Evolutionary conservation across 495 filamentous ascomycete species (phyloP), one percentile per base, ranked within the genome.

Genomic region (Talaromyces wortmannii): DNA sequence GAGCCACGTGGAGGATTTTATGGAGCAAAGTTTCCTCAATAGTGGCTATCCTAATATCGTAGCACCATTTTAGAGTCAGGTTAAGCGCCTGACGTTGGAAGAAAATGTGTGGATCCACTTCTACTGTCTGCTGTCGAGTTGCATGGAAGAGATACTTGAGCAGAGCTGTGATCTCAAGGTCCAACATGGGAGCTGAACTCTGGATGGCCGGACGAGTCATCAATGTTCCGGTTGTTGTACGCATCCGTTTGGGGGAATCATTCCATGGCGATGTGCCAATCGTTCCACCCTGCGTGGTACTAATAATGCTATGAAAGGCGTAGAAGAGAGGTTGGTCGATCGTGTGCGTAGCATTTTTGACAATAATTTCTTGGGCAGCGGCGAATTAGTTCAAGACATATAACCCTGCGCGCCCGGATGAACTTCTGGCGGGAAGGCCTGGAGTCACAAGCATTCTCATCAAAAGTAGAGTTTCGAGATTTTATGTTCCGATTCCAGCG

Each of bases 261-360:
- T 51, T n/a, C 48, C 48, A 51, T n/a, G 48, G 48, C 0, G 7
- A 13, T 12, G 48, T 16, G 7, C 48, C 48, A 55, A 84, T 83
- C 7, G 79, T 83, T 57, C 78, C 81, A 36, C 79, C 79, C 65
- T 80, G 76, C 29, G 74, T 77, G 16, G 64, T 68, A 45, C 76
- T 79, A 10, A 83, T 74, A 6, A 83, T 77, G 4, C 65, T 76
- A 54, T 83, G 80, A 65, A 83, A 83, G 4, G 80, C 81, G 60
- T 82, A 77, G 15, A 82, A 70, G 16, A n/a, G 8, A 6, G 48
- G 31, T 12, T 31, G 48, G 30, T 51, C 48, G 48, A 51, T 51
- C 30, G 15, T 7, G 15, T 30, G 13, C 5, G 31, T 33, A 7
- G 8, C 7, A 40, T 42, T 7, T n/a, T 7, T 13, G 13, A 51